Evolutionary conservation across 1,284 basidiomycete genomes (phyloP), one percentile per base, ranked within the genome.

Genomic region (Amylostereum chailletii): DNA sequence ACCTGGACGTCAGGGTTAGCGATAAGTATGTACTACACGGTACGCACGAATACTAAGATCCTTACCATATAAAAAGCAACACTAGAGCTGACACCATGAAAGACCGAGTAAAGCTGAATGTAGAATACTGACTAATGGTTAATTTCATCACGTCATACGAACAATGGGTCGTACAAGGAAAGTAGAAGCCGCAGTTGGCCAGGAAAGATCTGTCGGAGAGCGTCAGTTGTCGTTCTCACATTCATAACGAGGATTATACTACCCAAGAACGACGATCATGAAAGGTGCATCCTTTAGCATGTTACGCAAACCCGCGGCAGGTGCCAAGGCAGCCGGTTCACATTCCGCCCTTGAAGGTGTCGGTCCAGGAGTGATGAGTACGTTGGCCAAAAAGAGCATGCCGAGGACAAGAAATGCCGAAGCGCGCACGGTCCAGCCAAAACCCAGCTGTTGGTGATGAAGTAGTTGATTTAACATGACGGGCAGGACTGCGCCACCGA

Each of bases 11-110:
- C 19, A 19, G 19, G 19, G 19, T 19, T 19, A 19, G 19, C 19
- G 19, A 19, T 19, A 19, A 19, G 19, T 19, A 19, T 19, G 19
- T 19, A 19, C 19, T 19, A 19, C 19, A 19, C 19, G 19, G 19
- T 19, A 19, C 19, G 19, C 19, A 19, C 19, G 19, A 19, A 19
- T 27, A 8, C 26, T 9, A 42, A 57, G 50, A 5, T 53, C 30
- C 45, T 30, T 42, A 50, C 45, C 3, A 38, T 47, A 29, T 50
- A 57, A 46, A 59, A 59, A 4, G 57, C 49, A 46, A 59, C 54
- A 8, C 47, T 52, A 34, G 42, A 36, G 47, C 49, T 42, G 5
- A 57, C 45, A n/a, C 57, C 57, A 36, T 59, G 55, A n/a, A 9
- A 30, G 6, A 51, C 33, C 29, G 56, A 50, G 47, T 56, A 54